A percentile compares a stretch with the other conserved stretches of the same genome.
Conservation (phyloP, 2,329 filamentous ascomycete species). For the Diaporthe citri region DNA sequence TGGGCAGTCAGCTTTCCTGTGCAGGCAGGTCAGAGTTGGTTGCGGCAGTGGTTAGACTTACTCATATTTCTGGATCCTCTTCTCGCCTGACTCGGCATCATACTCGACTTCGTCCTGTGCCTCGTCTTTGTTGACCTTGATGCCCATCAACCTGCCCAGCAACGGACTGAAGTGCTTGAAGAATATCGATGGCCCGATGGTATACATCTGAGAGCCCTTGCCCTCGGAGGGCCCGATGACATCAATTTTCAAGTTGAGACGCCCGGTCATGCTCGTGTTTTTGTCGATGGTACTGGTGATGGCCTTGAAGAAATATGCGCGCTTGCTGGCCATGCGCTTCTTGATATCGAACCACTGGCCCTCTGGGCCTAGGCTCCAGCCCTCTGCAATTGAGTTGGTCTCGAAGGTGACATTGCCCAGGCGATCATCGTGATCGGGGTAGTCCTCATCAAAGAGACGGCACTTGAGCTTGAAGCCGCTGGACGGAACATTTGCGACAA, state of each 20-base stretch:
- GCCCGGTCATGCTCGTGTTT: constrained; percentile 76
- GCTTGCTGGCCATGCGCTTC: constrained; percentile 88
- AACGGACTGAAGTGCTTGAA: constrained; percentile 90
- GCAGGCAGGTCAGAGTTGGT: not conserved
- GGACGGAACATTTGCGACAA: constrained; percentile 86
- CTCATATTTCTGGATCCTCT: constrained; percentile 80
- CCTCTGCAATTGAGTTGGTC: constrained; percentile 69
- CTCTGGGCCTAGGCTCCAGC: constrained; percentile 77
- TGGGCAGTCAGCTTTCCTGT: constrained; percentile 2
- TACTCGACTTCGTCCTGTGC: constrained; percentile 48
- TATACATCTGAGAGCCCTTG: constrained; percentile 80
- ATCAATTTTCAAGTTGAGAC: constrained; percentile 79
- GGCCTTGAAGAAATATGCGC: constrained; percentile 82
- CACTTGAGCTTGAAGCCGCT: constrained; percentile 88
- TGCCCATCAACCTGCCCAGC: constrained; percentile 84
- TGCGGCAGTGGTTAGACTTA: constrained; percentile 54
- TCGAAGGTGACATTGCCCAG: constrained; percentile 86
- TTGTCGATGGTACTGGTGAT: constrained; percentile 73
- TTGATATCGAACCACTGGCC: constrained; percentile 76
- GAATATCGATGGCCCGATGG: constrained; percentile 80
- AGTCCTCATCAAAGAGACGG: constrained; percentile 90
- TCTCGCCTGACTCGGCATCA: constrained; percentile 59
- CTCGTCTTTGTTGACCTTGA: constrained; percentile 74
- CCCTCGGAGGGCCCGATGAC: constrained; percentile 81
- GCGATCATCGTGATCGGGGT: constrained; percentile 85